These are phyloP conservation scores for Brachypodium distachyon DNA, from an alignment of 202 grass and related monocot genomes.

Conservation along the genomic window DNA sequence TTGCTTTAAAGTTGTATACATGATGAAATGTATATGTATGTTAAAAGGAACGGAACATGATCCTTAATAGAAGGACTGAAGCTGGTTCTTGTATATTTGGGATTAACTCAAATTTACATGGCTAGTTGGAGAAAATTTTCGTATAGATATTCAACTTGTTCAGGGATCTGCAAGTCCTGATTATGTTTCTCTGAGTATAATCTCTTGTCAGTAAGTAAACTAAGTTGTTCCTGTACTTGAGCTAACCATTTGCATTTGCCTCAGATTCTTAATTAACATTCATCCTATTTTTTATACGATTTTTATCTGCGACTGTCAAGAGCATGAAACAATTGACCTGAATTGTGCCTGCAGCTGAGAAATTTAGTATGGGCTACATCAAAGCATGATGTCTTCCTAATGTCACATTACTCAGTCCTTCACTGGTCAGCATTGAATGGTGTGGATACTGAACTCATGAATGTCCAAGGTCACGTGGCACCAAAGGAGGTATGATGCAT, in stretches of 20 bases:
- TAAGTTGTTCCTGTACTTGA: neutral
- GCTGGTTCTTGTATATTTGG: neutral
- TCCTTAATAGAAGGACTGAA: neutral
- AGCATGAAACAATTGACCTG: conserved; percentile 2
- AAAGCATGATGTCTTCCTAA: conserved; percentile 86
- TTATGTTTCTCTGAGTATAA: conserved; percentile 2
- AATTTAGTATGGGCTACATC: conserved; percentile 98
- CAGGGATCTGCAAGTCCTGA: neutral
- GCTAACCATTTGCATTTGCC: neutral
- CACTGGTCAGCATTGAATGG: conserved; percentile 86
- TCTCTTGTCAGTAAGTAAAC: conserved; percentile 3
- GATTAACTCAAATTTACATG: neutral
- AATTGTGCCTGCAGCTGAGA: conserved; percentile 62
- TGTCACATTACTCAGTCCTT: conserved; percentile 70
- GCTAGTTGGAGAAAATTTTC: neutral
- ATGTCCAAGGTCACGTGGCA: conserved; percentile 84
- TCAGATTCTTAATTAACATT: conserved; percentile 7
- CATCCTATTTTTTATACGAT: neutral
- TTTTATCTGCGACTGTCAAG: conserved; percentile 4
- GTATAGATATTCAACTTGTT: neutral
- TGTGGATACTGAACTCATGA: conserved; percentile 66
- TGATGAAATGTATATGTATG: neutral
- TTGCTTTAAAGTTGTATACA: neutral
- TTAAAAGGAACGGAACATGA: neutral
- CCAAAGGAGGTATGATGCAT: conserved; percentile 49